A percentile compares a stretch with the other conserved stretches of the same genome.
Evolutionary conservation across 805 yeast genomes (phyloP).

Genomic region (Wickerhamomyces alni): DNA sequence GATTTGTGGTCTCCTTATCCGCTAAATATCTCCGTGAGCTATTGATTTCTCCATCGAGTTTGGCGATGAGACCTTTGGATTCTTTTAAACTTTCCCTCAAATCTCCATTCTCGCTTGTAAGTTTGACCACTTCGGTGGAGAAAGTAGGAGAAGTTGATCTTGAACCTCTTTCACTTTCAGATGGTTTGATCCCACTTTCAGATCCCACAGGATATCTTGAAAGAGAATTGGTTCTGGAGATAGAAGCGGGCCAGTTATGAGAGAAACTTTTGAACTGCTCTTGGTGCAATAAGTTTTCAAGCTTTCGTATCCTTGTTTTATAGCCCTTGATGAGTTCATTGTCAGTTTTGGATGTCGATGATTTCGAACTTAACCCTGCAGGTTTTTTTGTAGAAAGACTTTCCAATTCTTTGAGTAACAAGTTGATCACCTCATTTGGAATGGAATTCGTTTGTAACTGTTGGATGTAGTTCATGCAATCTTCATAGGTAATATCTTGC

Average conservation of each 20-base stretch:
- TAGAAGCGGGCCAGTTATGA: constrained; percentile 32
- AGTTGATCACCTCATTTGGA: constrained; percentile 27
- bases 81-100: constrained; percentile 8
- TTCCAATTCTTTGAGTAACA: constrained; percentile 32
- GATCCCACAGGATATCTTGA: constrained; percentile 5
- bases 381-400: constrained; percentile 26
- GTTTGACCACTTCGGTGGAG: constrained; percentile 4
- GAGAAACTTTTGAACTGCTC: constrained; percentile 55
- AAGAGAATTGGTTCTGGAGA: constrained; percentile 4
- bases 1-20: constrained; percentile 12
- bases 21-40: constrained; percentile 7
- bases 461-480: constrained; percentile 31
- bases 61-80: constrained; percentile 7
- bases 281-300: constrained; percentile 74
- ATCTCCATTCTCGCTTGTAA: constrained; percentile 9
- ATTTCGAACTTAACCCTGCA: constrained; percentile 1
- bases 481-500: constrained; percentile 13
- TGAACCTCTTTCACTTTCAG: neutral
- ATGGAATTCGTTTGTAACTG: constrained; percentile 26
- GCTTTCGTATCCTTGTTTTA: constrained; percentile 63
- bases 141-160: constrained; percentile 7
- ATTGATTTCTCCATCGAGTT: constrained; percentile 13
- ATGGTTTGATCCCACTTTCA: neutral
- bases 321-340: constrained; percentile 52
- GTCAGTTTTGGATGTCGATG: neutral